phyloP scores from a whole-genome alignment of 2,329 filamentous ascomycete species.

The Teratosphaeria gauchensis region DNA sequence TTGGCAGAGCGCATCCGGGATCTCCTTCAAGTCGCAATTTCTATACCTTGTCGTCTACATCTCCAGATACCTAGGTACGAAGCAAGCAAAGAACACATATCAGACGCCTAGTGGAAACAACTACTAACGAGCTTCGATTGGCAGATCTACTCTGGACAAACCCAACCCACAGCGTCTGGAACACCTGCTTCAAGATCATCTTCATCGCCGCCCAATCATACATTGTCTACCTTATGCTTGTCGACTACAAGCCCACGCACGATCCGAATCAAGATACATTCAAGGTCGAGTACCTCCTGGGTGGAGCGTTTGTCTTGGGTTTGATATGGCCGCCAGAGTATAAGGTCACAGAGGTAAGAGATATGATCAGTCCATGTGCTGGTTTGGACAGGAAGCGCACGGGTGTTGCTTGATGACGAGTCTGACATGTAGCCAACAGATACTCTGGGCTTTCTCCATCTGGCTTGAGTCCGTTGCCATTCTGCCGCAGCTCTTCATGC shows the following conservation, averaged over 20 bases:
- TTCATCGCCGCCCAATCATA: conserved; percentile 87
- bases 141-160: conserved; percentile 23
- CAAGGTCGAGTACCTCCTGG: conserved; percentile 88
- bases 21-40: conserved; percentile 97
- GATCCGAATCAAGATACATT: conserved; percentile 97
- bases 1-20: conserved; percentile 79
- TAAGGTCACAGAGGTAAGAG: conserved; percentile 54
- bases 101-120: background rate
- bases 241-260: conserved; percentile 93
- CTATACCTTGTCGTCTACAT: conserved; percentile 91
- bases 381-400: conserved; percentile 1
- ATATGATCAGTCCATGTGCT: background rate
- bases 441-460: conserved; percentile 95
- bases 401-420: background rate
- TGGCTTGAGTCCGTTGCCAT: conserved; percentile 98
- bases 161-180: conserved; percentile 60
- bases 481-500: conserved; percentile 93
- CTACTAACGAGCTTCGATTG: background rate
- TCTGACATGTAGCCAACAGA: conserved; percentile 39
- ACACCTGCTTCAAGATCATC: conserved; percentile 89
- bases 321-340: conserved; percentile 81
- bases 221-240: conserved; percentile 96
- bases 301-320: conserved; percentile 66
- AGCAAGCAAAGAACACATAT: background rate
- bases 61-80: conserved; percentile 65